Evolutionary conservation across 805 yeast genomes (phyloP), one percentile per base, ranked within the genome.

Genomic region (Lachancea sp.): DNA sequence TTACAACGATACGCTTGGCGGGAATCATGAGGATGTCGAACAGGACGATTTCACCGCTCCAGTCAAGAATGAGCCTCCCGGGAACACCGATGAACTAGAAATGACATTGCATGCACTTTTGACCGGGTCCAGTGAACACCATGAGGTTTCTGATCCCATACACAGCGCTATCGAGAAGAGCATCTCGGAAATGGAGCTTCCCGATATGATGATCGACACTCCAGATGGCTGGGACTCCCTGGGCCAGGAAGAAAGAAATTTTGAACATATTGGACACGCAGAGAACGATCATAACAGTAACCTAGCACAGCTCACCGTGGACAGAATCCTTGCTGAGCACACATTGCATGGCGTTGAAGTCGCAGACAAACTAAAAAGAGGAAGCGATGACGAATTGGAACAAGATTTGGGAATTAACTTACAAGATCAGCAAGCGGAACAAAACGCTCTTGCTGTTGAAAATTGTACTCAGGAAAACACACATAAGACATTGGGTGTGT

Each of bases 91-190:
- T 13, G 53, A 54, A 16, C 41, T 56, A 31, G 60, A 56, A 17
- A 45, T 44, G 15, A 49, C 58, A 15, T 40, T 58, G 26, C 59
- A 56, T 41, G 53, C 52, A 38, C 44, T 59, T 27, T 48, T 56
- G 15, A 52, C 56, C 1, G 47, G 46, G 25, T 48, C 48, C n/a
- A 42, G 42, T 20, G 49, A 47, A 35, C 36, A 22, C n/a, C 39
- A 31, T 2, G 38, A 33, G 4, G 37, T 25, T 6, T 32, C 36
- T 16, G 46, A 44, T 38, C 46, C 41, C 13, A 22, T 44, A 22
- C 46, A 40, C 29, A 33, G 41, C 33, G 48, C 50, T 6, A 41
- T 48, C 15, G 47, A 44, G 32, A 44, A 44, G 36, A 48, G 42
- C 4, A 48, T 45, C 8, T 36, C 45, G 8, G 48, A 48, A 29